Evolutionary conservation across 495 filamentous ascomycete species (phyloP), one percentile per base, ranked within the genome.

Genomic region (Lophiostoma macrostomum): DNA sequence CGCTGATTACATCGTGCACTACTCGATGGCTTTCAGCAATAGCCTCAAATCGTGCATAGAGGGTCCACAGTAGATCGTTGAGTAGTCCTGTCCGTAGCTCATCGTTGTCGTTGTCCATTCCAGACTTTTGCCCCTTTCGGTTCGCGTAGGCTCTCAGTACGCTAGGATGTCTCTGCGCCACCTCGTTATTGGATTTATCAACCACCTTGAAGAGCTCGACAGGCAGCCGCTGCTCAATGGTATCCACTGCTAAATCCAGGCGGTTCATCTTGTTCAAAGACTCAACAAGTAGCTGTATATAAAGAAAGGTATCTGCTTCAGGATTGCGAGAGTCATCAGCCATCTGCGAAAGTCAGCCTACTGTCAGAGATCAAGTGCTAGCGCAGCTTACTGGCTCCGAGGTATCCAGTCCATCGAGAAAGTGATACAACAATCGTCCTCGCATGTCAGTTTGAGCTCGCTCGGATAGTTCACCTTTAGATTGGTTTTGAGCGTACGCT

Each of bases 1-100:
- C 87, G 34, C 80, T 81, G 54, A 96, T 80, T 36, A 91, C 84
- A 68, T 99, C 93, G 65, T 96, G 90, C 41, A 97, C 78, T 1
- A 95, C 87, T 40, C 93, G 85, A 63, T 99, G 94, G 12, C 93
- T 86, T 69, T 99, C 93, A 12, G 90, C 90, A 56, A 99, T 96
- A 13, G 94, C 83, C 65, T 96, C 93, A 62, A 99, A 95, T 58
- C 96, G 95, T 13, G 91, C 88, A 69, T 95, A 99, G 0, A 99
- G 70, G 1, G 90, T 91, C 82, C 82, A 90, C 6, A 99, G 73
- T 28, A 95, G 80, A 62, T 99, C 93, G 45, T 89, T 83, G 28
- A 99, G 81, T 18, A 95, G 85, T 61, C 85, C 84, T 14, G 84
- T 87, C 5, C 86, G 79, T 63, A 86, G 80, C 47, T 85, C 82